phyloP scores from a whole-genome alignment of 139 green algal species.

The Deuterostichococcus epilithicus region DNA sequence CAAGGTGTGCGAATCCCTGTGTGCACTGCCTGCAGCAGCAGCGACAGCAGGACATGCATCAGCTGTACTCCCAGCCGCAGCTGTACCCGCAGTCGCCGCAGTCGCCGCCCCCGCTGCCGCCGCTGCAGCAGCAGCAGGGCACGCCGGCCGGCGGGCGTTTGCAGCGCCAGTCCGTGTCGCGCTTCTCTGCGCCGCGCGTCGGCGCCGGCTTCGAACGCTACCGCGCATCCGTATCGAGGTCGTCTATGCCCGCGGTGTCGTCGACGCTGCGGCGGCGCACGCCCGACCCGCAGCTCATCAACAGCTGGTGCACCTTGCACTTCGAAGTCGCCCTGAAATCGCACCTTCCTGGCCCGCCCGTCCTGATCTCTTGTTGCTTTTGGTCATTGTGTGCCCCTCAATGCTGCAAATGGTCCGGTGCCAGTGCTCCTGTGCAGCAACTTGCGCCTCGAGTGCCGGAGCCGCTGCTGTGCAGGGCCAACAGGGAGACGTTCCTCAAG shows the following conservation, averaged over 20 bases:
- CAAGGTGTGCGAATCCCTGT: too few relatives aligned
- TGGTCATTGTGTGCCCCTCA: neutral
- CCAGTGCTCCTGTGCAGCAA: neutral
- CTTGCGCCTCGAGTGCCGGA: neutral
- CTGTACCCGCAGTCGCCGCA: neutral
- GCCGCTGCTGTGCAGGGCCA: neutral
- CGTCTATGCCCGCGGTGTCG: neutral
- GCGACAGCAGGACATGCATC: neutral
- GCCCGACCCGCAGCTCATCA: neutral
- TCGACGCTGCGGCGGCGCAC: neutral
- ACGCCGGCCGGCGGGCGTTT: too few relatives aligned
- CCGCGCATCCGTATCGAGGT: neutral
- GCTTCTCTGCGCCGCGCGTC: neutral
- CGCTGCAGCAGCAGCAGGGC: too few relatives aligned
- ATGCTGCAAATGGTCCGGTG: neutral
- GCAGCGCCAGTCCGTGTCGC: neutral
- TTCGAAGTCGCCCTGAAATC: too few relatives aligned
- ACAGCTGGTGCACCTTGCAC: neutral
- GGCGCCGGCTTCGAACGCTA: neutral
- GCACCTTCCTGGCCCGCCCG: neutral
- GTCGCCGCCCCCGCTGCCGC: too few relatives aligned
- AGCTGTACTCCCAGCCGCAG: neutral
- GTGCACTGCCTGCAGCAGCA: too few relatives aligned
- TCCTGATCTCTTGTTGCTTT: neutral
- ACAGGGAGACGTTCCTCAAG: neutral